Percentiles rank a stretch among this genome's conserved stretches.
Conservation (phyloP, 2,329 filamentous ascomycete genomes). For the Colletotrichum sp. region DNA sequence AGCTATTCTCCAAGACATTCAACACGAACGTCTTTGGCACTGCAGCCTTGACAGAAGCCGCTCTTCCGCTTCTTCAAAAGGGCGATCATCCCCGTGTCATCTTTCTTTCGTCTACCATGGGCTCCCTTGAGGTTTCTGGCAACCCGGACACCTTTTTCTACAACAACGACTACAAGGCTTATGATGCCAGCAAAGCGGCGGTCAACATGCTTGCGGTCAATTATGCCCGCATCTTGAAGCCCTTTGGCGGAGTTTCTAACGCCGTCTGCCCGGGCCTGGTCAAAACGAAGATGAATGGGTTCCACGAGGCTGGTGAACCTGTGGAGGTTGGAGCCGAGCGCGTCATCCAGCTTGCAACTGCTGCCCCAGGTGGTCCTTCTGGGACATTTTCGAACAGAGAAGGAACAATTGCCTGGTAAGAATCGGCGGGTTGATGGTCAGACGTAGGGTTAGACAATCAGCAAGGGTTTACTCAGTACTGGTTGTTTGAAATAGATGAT, state of each 20-base stretch:
- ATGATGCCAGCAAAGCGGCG: constrained; percentile 45
- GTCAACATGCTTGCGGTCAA: constrained; percentile 43
- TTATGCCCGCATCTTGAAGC: constrained; percentile 33
- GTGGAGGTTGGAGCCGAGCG: constrained; percentile 31
- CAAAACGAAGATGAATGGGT: constrained; percentile 29
- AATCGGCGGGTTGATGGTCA: not conserved
- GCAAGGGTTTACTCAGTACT: not conserved
- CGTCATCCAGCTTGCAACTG: constrained; percentile 33
- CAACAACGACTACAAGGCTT: constrained; percentile 32
- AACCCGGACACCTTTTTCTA: constrained; percentile 31
- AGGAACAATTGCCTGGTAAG: constrained; percentile 24
- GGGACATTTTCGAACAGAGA: constrained; percentile 29
- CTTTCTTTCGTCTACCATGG: constrained; percentile 40
- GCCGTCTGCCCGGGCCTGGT: constrained; percentile 40
- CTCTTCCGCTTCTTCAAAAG: constrained; percentile 32
- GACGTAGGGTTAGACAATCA: not conserved
- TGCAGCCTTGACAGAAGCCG: constrained; percentile 28
- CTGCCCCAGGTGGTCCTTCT: constrained; percentile 30
- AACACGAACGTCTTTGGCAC: constrained; percentile 40
- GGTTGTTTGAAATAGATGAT: not conserved
- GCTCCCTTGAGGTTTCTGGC: constrained; percentile 30
- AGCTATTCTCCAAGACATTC: constrained; percentile 41
- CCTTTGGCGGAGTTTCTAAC: constrained; percentile 36
- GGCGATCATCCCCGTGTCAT: constrained; percentile 33
- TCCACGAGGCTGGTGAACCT: constrained; percentile 8